Evolutionary conservation across 208 protist genomes (phyloP), one percentile per base, ranked within the genome.

Genomic region (Leishmania major): DNA sequence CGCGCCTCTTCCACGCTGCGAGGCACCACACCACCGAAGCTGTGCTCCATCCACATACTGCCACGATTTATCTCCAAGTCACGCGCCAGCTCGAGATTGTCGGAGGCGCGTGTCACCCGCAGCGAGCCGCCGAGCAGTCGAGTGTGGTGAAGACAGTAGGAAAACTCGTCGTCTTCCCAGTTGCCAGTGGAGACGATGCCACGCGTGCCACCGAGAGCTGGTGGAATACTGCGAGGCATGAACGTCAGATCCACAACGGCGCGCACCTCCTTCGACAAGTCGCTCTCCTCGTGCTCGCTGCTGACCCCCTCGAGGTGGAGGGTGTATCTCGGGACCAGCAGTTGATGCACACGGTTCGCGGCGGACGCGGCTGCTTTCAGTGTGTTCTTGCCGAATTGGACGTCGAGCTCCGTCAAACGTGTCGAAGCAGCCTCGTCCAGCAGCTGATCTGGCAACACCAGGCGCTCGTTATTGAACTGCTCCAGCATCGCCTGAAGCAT

Each of bases 401-500:
- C 70, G 64, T 94, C 85, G 19, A 90, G 80, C 62, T 84, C 82
- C 66, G 78, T 85, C 40, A 90, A 64, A 10, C 75, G 77, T 45
- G 82, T 75, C 0, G 81, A 80, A 8, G 85, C 76, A n/a, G 82
- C 62, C 35, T 79, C 79, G 49, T 71, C 59, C 77, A 90, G 76
- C 51, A 86, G 60, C 62, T 84, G 86, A 53, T 95, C 91, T 1
- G 90, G 91, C 57, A 88, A 71, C 22, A 91, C 82, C 10, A 91
- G 73, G 2, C 73, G 67, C 25, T 89, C 82, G 64, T 78, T 78
- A 47, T 78, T 81, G 10, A 95, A 78, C 82, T 93, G 91, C 85
- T 95, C 91, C 49, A 87, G 59, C 70, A 90, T 43, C 4, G 91
- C 91, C 85, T 93, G 87, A 83, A 91, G 83, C 78, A 95, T 74